Evolutionary conservation across 1,139 yeast species (phyloP).

Genomic region (Pichia terricola): DNA sequence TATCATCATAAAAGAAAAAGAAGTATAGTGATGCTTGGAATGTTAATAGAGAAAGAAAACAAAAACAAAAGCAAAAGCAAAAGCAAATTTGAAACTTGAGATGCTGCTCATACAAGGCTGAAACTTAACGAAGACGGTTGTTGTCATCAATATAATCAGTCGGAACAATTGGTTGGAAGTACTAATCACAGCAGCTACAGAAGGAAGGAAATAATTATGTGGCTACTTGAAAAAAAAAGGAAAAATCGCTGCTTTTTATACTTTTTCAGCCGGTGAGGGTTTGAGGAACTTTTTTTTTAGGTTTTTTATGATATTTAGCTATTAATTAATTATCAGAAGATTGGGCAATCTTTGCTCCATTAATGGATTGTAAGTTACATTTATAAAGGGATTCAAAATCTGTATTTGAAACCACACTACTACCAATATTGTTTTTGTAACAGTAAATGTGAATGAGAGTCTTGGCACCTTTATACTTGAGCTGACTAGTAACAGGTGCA

Average conservation of each 20-base stretch:
- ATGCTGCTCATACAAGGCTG: slow-evolving; percentile 72
- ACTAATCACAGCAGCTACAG: slow-evolving; percentile 46
- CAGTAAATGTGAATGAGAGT: slow-evolving; percentile 77
- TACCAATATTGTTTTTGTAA: slow-evolving; percentile 73
- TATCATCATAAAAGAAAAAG: slow-evolving; percentile 34
- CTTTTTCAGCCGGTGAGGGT: background rate
- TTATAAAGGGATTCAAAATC: slow-evolving; percentile 47
- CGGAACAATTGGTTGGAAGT: slow-evolving; percentile 66
- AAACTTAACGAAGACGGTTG: slow-evolving; percentile 68
- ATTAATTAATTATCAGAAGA: no score
- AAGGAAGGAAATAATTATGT: background rate
- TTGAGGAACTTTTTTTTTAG: no score
- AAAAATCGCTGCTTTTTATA: background rate
- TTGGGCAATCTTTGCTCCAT: slow-evolving; percentile 20
- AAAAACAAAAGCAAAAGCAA: slow-evolving; percentile 9
- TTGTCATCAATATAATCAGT: slow-evolving; percentile 72
- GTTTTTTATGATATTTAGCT: no score
- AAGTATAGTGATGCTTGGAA: slow-evolving; percentile 2
- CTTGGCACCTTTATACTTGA: slow-evolving; percentile 74
- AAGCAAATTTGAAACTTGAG: background rate
- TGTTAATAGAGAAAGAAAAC: slow-evolving; percentile 12
- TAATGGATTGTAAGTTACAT: slow-evolving; percentile 57
- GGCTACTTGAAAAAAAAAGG: background rate
- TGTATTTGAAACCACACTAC: slow-evolving; percentile 56
- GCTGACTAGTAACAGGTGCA: slow-evolving; percentile 24